Base-by-base conservation (phyloP, 805 yeast genomes). In the Monosporozyma yasuniensis region DNA sequence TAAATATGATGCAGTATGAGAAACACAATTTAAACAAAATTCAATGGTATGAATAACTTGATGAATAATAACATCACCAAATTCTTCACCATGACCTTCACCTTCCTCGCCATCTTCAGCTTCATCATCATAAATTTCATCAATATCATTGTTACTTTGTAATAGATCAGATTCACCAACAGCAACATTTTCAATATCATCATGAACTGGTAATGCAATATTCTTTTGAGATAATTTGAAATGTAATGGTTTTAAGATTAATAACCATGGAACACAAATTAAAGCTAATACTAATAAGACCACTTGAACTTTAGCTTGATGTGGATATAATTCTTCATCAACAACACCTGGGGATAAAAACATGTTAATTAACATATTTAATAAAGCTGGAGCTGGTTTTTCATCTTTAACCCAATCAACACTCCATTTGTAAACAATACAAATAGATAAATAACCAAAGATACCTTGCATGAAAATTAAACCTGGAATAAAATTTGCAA, bases 41-140 rank as follows among this genome's bases (percentile, higher is more conserved):
- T 84, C 90, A 64, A 84, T 84, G 3, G 90, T 84, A 63, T 84
- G 88, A 56, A 84, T 84, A 30, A 84, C 89, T 65, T 84, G 90
- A 61, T 84, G 87, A 54, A 84, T 83, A 72, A 84, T 79, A 19
- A 84, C 72, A 60, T 84, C 90, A 47, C 87, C 84, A 63, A 83
- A 78, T 48, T 72, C 69, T 45, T 65, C 72, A 22, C 70, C 76
- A 49, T 71, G 74, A 41, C 68, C 74, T 44, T 69, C 69, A 22
- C 60, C 67, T 45, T 66, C 77, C 46, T 70, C 78, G 47, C 74
- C 80, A 16, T 72, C 71, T 3, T 65, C 64, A 18, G 70, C 54
- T 62, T 48, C 61, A 6, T 48, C 54, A n/a, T 25, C 55, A 28
- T 62, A 69, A 47, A 69, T 76, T 49, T 71, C 78, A 49, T 72